Evolutionary conservation across 2,329 filamentous ascomycete genomes (phyloP).

Genomic region (Fusarium sp.): DNA sequence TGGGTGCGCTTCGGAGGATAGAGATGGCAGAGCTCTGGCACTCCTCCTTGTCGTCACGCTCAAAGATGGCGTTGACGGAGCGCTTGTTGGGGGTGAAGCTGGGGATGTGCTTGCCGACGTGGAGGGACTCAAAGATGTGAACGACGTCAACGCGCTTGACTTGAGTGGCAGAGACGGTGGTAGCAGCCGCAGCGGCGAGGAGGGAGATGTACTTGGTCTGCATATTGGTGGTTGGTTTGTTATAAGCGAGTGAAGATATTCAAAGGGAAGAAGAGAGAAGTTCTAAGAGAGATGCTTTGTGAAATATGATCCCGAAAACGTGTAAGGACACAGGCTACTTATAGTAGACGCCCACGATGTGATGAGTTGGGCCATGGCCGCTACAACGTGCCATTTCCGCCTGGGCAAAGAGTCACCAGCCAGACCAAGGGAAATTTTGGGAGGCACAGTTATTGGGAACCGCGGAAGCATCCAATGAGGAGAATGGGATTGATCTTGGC

Average conservation of each 20-base stretch:
- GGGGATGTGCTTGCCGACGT: slow-evolving; percentile 12
- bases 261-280: neutral
- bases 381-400: neutral
- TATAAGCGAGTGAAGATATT: neutral
- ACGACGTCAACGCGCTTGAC: slow-evolving; percentile 18
- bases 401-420: neutral
- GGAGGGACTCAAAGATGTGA: slow-evolving; percentile 24
- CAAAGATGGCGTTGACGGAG: slow-evolving; percentile 9
- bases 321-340: neutral
- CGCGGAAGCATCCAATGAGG: neutral
- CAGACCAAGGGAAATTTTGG: neutral
- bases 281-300: neutral
- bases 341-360: neutral
- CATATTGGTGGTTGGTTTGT: slow-evolving; percentile 4
- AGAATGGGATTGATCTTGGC: neutral
- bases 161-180: neutral
- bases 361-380: neutral
- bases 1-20: neutral
- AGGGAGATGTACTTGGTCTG: slow-evolving; percentile 7
- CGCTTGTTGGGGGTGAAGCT: slow-evolving; percentile 22
- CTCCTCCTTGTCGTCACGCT: neutral
- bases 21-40: slow-evolving; percentile 11
- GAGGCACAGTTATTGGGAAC: slow-evolving; percentile 4
- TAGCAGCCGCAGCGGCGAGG: slow-evolving; percentile 16
- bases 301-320: neutral